Base-by-base conservation (phyloP, 2,329 filamentous ascomycete species). In the Cercospora zeae-maydis region DNA sequence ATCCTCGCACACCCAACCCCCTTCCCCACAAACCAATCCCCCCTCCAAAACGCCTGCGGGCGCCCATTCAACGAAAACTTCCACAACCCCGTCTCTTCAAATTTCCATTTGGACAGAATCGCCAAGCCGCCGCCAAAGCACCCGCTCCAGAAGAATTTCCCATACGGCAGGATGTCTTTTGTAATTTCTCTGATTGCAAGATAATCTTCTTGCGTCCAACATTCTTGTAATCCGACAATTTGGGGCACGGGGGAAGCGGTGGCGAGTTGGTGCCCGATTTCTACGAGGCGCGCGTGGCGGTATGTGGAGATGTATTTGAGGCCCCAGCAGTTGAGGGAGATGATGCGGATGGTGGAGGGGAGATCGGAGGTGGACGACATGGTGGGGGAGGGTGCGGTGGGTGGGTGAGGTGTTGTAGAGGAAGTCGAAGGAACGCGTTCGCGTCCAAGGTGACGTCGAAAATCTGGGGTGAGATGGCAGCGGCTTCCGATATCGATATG, bases 311-410 rank as follows among this genome's bases (percentile, higher is more conserved):
- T 83, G 79, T 87, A 92, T 73, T 96, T 93, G 65, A 98, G 86
- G 57, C 95, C 95, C 93, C 95, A 98, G 85, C 92, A 97, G 78
- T 99, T 99, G 75, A 96, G 86, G 4, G 91, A 95, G 68, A 97
- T 80, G 69, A 98, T 83, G 73, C 90, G 88, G 74, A 98, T 83
- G 33, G 79, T 79, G 16, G 61, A 63, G 14, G 67, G 67, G 1
- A 67, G 66, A 14, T 33, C 47, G 24, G 47, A 7, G 14, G 47
- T 2, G 24, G 47, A n/a, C 3, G 47, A 11, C 47, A 52, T 52
- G 13, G 47, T 52, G n/a, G 11, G 24, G 6, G 21, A 21, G 36
- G 4, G 11, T 16, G n/a, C 24, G 47, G 10, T 37, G 30, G 21
- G 24, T 6, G 39, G 14, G 57, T 52, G 47, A 52, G 47, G 24